Evolutionary conservation across 148 eudicot species (phyloP).

Genomic region (Silene latifolia): DNA sequence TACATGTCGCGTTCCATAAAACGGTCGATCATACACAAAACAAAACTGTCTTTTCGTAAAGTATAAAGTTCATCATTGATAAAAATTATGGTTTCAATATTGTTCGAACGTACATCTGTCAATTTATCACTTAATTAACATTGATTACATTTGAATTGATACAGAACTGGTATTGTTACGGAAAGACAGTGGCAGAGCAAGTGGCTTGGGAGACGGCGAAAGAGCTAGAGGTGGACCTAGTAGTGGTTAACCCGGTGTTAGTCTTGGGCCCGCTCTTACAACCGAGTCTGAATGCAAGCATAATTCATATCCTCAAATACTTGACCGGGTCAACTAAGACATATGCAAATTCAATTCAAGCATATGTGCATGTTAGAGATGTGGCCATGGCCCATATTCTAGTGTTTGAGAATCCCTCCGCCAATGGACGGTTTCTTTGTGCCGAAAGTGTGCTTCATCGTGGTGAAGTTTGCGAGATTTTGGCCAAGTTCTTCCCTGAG

Average conservation of each 20-base stretch:
- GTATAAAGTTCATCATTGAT: too few species aligned
- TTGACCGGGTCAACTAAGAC: conserved; percentile 78
- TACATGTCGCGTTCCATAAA: too few species aligned
- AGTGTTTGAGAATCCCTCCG: conserved; percentile 60
- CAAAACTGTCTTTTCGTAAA: too few species aligned
- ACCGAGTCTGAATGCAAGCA: conserved; percentile 73
- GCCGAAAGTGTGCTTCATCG: conserved; percentile 91
- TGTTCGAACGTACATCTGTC: too few species aligned
- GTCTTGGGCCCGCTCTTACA: conserved; percentile 81
- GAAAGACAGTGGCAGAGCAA: conserved; percentile 86
- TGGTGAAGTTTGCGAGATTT: conserved; percentile 74
- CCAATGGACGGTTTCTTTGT: conserved; percentile 71
- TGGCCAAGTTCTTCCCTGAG: conserved; percentile 80
- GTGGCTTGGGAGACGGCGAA: conserved; percentile 76
- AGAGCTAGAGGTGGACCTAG: conserved; percentile 69
- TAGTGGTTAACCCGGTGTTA: conserved; percentile 72
- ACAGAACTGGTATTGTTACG: conserved; percentile 96
- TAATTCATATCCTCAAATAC: conserved; percentile 73
- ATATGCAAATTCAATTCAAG: conserved; percentile 75
- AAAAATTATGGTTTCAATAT: too few species aligned
- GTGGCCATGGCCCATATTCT: conserved; percentile 82
- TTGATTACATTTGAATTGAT: not conserved
- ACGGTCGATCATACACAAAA: not conserved
- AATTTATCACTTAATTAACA: too few species aligned
- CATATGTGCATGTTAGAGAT: conserved; percentile 76